Evolutionary conservation across 2,329 filamentous ascomycete species (phyloP).

Genomic region (Colletotrichum tropicicola): DNA sequence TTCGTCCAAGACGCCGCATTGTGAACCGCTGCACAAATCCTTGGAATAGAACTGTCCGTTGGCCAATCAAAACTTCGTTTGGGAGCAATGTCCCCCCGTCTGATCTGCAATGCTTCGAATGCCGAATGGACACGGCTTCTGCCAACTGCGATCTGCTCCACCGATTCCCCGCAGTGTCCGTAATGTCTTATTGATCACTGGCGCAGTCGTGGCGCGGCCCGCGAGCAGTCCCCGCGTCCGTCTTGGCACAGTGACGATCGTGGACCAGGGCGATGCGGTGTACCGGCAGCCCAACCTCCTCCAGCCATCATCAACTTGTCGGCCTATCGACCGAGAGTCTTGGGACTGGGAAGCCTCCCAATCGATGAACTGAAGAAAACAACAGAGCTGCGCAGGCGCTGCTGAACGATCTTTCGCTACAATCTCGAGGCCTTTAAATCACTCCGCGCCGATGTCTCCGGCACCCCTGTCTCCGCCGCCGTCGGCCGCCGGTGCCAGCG

Average conservation of each 20-base stretch:
- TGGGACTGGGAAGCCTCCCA: no score
- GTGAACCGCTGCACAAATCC: neutral
- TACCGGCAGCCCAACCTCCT: no score
- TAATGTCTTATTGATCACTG: conserved; percentile 16
- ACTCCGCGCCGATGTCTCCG: no score
- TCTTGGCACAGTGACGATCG: neutral
- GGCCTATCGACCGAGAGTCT: no score
- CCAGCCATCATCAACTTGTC: no score
- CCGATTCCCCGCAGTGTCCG: neutral
- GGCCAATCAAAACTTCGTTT: neutral
- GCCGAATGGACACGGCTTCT: neutral
- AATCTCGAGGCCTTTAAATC: no score
- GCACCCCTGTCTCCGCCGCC: no score
- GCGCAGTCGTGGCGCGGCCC: neutral
- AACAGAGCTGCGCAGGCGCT: no score
- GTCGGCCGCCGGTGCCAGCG: neutral
- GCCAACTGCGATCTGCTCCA: neutral
- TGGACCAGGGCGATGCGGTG: no score
- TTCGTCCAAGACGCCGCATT: neutral
- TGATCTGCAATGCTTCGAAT: no score
- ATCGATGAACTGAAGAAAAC: no score
- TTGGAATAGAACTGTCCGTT: neutral
- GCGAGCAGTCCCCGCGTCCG: conserved; percentile 1
- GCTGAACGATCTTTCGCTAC: no score
- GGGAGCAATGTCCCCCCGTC: neutral